Base-by-base conservation (phyloP, 768 basidiomycete species). In the Tricholoma hemisulphureum region DNA sequence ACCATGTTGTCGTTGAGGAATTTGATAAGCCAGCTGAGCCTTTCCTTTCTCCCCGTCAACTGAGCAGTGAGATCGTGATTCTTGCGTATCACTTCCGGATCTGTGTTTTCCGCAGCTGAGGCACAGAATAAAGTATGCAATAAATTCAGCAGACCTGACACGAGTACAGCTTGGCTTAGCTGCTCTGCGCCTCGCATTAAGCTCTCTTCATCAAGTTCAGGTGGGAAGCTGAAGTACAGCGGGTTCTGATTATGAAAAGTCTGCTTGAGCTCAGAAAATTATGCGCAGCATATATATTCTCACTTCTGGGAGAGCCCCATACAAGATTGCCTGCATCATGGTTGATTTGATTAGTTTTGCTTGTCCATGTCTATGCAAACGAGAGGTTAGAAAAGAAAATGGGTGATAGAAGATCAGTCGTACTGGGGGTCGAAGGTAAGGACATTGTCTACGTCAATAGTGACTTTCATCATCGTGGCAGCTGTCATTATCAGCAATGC, bases 1-100 rank as follows among this genome's bases (percentile, higher is more conserved):
- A 88, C 87, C 0, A 83, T 87, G 69, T 96, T 96, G 53, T 91
- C 87, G 45, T 93, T 91, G 65, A 97, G 90, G 69, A 94, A 96
- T 23, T 80, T 81, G 62, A 96, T 91, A n/a, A 98, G 78, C 80
- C 91, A 93, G 54, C 84, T 85, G 26, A 95, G 74, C 34, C 91
- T 77, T 55, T 88, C 85, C 65, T 88, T 88, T 26, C 92, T 83
- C 37, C 84, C 85, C 4, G 79, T 80, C 61, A 98, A 71, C 67
- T 95, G 94, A 2, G 86, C 79, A 14, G 85, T 85, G 39, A 96
- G 75, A 68, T 97, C 95, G 64, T 91, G 88, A 60, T 89, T 89
- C 8, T 83, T 79, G 37, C 83, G 74, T 50, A 94, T 85, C 61
- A 91, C 78, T 70, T 87, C 78, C 24, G 79, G 62, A 75, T 93